Conservation (phyloP, 2,329 filamentous ascomycete species). For the Lachnellula occidentalis region DNA sequence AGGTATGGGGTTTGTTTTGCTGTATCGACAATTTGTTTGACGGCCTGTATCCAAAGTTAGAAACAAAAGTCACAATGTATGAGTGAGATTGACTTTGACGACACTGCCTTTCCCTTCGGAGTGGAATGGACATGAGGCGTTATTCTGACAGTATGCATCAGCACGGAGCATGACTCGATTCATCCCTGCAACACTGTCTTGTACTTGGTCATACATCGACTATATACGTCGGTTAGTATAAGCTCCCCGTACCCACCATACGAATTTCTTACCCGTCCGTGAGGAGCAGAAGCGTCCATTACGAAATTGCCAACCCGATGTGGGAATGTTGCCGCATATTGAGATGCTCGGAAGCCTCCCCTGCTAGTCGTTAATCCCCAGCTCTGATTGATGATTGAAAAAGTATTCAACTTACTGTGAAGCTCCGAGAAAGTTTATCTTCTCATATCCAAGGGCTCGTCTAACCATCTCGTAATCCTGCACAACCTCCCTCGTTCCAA, state of each 20-base stretch:
- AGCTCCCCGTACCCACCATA: not conserved
- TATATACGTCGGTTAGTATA: not conserved
- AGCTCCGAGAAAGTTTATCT: slow-evolving; percentile 9
- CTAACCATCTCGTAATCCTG: slow-evolving; percentile 9
- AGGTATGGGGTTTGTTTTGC: not conserved
- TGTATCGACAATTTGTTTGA: not conserved
- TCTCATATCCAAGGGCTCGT: slow-evolving; percentile 10
- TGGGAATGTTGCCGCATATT: slow-evolving; percentile 11
- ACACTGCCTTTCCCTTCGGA: slow-evolving; percentile 5
- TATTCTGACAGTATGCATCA: slow-evolving; percentile 13
- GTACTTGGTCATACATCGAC: slow-evolving; percentile 3
- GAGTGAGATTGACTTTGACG: not conserved
- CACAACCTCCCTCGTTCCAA: slow-evolving; percentile 9
- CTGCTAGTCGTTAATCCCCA: not conserved
- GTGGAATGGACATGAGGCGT: slow-evolving; percentile 8
- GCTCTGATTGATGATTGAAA: not conserved
- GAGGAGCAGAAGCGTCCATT: slow-evolving; percentile 10
- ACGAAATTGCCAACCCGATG: slow-evolving; percentile 9
- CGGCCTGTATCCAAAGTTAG: not conserved
- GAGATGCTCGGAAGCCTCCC: slow-evolving; percentile 7
- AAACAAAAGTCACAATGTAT: not conserved
- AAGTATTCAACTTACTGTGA: slow-evolving; percentile 5
- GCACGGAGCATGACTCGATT: slow-evolving; percentile 9
- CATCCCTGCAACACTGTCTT: slow-evolving; percentile 5
- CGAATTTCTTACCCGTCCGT: slow-evolving; percentile 6